Evolutionary conservation across 352 stramenopile genomes (phyloP), one percentile per base, ranked within the genome.

Genomic region (Pythium coloratum): DNA sequence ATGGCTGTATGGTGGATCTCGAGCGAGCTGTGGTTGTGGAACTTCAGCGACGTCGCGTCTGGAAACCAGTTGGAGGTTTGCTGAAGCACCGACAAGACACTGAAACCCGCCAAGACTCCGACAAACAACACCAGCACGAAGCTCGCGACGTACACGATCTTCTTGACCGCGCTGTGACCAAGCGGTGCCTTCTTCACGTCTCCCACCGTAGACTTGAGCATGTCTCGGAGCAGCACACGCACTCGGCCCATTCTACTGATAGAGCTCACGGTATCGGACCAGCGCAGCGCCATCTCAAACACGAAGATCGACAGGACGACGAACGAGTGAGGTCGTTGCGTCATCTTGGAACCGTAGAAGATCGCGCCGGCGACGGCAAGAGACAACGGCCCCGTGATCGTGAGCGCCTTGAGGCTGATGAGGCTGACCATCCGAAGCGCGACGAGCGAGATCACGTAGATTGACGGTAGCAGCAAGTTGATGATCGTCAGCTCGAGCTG

Each of bases 401-500:
- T 60, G 24, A 93, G 44, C 14, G 80, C 77, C 16, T 70, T 80
- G 10, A 71, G 24, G 28, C 75, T 92, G 38, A 90, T 58, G 7
- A 91, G 62, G 18, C 76, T 84, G 16, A 92, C 75, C 74, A 92
- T 86, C 53, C 85, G 81, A 24, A 95, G 72, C 51, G 86, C 73
- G 38, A 95, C 89, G 20, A 95, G 78, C 51, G 85, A 92, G 14
- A 95, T 76, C 10, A 95, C 87, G 66, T 95, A 95, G 67, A 95
- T 92, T 14, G 87, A 91, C 33, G 87, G 87, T 20, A 95, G 72
- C 36, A 95, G 71, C 55, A 95, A 65, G 66, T 95, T 95, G 76
- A 95, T 94, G 61, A 95, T 95, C 8, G 87, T 95, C 34, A 95
- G 82, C 71, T 95, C 87, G 14, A 95, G 77, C 62, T 95, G 87